Evolutionary conservation across 2,329 filamentous ascomycete species (phyloP).

Genomic region (Fonsecaea pedrosoi): DNA sequence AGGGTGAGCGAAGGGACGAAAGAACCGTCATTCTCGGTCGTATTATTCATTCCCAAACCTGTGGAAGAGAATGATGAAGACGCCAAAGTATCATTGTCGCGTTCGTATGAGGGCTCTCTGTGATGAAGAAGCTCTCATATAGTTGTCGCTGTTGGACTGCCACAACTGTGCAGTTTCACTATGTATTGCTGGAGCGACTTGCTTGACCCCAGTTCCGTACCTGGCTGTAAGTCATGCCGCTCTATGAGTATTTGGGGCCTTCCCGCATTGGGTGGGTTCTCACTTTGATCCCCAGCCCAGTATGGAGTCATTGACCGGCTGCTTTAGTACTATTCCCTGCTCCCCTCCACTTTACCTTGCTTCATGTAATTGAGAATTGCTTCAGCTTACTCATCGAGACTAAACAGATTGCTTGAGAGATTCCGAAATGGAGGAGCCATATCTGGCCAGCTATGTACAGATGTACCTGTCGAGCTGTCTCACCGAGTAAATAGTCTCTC

Average conservation of each 20-base stretch:
- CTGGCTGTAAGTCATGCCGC: not conserved
- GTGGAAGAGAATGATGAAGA: conserved; percentile 4
- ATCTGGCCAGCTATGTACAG: not conserved
- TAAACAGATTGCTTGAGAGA: not conserved
- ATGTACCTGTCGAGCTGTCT: not conserved
- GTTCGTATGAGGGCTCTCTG: conserved; percentile 1
- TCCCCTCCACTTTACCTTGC: not conserved
- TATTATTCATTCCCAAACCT: conserved; percentile 24
- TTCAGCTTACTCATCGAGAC: not conserved
- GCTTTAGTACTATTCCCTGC: not conserved
- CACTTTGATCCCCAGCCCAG: not conserved
- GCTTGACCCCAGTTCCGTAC: not conserved
- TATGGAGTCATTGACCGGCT: not conserved
- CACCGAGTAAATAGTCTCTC: not conserved
- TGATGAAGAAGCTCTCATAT: conserved; percentile 1
- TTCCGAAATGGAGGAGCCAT: not conserved
- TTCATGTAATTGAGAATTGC: too few species aligned
- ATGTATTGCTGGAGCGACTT: not conserved
- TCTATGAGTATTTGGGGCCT: not conserved
- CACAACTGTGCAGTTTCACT: not conserved
- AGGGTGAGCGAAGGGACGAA: conserved; percentile 19
- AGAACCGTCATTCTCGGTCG: conserved; percentile 24
- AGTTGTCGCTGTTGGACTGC: not conserved
- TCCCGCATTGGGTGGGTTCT: not conserved
- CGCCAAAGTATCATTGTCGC: conserved; percentile 21